Base-by-base conservation (phyloP, 1,284 basidiomycete species). In the Heterobasidion parviporum region DNA sequence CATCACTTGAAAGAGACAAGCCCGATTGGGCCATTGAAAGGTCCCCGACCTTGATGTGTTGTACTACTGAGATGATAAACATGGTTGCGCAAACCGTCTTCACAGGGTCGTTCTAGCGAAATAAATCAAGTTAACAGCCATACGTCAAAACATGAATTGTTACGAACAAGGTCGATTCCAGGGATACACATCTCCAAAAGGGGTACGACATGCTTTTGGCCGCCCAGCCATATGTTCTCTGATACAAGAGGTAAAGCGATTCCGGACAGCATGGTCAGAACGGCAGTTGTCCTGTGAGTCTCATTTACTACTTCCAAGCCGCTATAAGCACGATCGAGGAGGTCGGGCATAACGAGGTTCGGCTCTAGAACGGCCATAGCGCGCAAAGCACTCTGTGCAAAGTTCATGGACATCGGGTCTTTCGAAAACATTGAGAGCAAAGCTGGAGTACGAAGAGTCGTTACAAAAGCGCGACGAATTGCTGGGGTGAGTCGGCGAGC, bases 351-450 rank as follows among this genome's bases (percentile, higher is more conserved):
- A 62, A 99, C 82, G 46, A 98, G 74, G 26, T 81, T 78, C 0
- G 96, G 94, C 65, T 97, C 93, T 5, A 99, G 78, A 55, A 90
- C 74, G 1, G 89, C 84, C 73, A 95, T 76, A 32, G 79, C 77
- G 58, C 88, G 86, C 51, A 94, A 73, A 14, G 88, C 78, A 20
- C 79, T 79, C 66, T 91, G 88, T 7, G 89, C 81, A 66, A 80
- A 85, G 41, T 78, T 78, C 65, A 85, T 82, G 34, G 83, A 81
- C 4, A 84, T 64, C 2, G 81, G 72, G 62, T 91, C 92, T 71
- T 98, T 98, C 53, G 93, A 87, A 72, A 99, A 99, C 88, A 99
- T 97, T 20, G 92, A 85, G 12, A 98, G 81, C 38, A 99, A 75
- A 1, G 92, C 90, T 8, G 96, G 92, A 0, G 93, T 96, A 45